Evolutionary conservation across 805 yeast species (phyloP), one percentile per base, ranked within the genome.

Genomic region (Nakazawaea peltata): DNA sequence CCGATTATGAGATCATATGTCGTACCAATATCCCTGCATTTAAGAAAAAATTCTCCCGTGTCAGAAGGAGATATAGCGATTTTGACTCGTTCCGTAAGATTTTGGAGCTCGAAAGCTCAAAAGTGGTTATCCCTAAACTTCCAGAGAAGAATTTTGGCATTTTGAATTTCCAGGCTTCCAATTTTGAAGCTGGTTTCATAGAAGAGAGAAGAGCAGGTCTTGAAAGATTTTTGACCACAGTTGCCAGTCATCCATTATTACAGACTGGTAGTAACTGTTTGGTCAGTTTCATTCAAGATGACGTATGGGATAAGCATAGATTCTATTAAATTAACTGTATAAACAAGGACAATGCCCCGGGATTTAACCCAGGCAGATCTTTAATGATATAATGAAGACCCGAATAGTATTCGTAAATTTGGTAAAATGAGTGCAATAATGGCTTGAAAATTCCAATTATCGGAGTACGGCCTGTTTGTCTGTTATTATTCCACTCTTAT

Each of bases 1-100:
- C 97, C 8, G 97, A 90, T 57, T 90, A 90, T 57, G 97, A 88
- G 56, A 75, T 90, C 16, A 67, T 82, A 7, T 86, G 96, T 54
- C 68, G 87, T 35, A 90, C 97, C 17, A 90, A 92, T 57, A 75
- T 92, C 37, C 97, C 97, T 1, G 78, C 87, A 2, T 90, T 92
- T 59, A 72, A 72, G 43, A 69, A 73, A 41, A 64, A 77, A 34
- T 56, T 56, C 27, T 74, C 86, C 21, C 59, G 67, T 22, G 95
- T 87, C 5, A 74, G 97, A 41, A 70, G 98, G 47, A 61, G 97
- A 32, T 90, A 86, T 62, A 75, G 87, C 29, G 97, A 92, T 50
- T 90, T 90, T 55, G 97, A 83, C 41, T 68, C 73, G 17, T 84
- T 90, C 51, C 69, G 84, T 42, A 78, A 74, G 39, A 70, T 82